phyloP scores from a whole-genome alignment of 2,329 filamentous ascomycete species.

The Myriosclerotinia duriaeana region DNA sequence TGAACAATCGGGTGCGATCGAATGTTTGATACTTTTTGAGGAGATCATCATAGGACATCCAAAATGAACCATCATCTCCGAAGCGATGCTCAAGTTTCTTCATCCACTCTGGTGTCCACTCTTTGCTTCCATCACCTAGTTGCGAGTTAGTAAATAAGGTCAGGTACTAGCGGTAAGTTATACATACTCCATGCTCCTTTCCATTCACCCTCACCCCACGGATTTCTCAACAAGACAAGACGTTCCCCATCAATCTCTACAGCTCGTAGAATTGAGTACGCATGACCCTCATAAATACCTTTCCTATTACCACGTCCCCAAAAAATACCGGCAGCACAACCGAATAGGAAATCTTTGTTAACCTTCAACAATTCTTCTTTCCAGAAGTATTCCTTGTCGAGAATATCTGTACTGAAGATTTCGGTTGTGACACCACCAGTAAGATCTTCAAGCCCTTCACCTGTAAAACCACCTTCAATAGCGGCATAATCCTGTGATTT shows the following conservation, averaged over 20 bases:
- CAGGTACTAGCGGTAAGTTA: neutral
- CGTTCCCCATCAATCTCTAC: constrained; percentile 53
- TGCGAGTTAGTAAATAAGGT: constrained; percentile 19
- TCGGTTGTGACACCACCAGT: constrained; percentile 70
- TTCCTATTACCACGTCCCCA: constrained; percentile 46
- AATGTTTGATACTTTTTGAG: constrained; percentile 60
- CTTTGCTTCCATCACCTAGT: constrained; percentile 54
- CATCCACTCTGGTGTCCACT: constrained; percentile 60
- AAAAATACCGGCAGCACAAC: constrained; percentile 53
- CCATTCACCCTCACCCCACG: constrained; percentile 61
- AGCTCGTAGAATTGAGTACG: constrained; percentile 59
- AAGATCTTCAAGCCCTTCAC: constrained; percentile 59
- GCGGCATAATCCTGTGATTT: constrained; percentile 60
- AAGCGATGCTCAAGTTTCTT: constrained; percentile 59
- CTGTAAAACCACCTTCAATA: constrained; percentile 68
- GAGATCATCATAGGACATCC: constrained; percentile 62
- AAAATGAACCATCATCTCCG: constrained; percentile 62
- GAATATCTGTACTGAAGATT: constrained; percentile 66
- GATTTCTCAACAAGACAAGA: constrained; percentile 54
- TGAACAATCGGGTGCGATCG: constrained; percentile 62
- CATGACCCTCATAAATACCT: constrained; percentile 57
- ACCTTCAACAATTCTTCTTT: constrained; percentile 75
- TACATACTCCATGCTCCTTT: constrained; percentile 51
- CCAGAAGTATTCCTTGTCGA: constrained; percentile 83
- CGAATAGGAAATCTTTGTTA: constrained; percentile 77